Evolutionary conservation across 1,139 yeast genomes (phyloP).

Genomic region (Kurtzmaniella quercitrusa): DNA sequence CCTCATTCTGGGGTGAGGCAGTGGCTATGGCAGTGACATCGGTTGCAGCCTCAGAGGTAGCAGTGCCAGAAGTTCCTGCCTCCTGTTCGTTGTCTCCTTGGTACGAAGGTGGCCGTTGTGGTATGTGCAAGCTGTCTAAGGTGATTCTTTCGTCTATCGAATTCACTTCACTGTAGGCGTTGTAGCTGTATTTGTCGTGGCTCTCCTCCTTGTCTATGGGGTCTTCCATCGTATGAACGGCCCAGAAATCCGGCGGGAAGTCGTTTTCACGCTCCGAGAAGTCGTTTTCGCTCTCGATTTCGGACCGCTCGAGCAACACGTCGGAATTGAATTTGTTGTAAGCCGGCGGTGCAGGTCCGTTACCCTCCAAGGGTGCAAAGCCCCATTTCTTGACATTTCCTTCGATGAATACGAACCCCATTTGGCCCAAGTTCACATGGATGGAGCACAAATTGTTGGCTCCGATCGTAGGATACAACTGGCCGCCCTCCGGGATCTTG

Average conservation of each 20-base stretch:
- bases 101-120: conserved; percentile 37
- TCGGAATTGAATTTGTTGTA: conserved; percentile 53
- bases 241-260: conserved; percentile 57
- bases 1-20: neutral
- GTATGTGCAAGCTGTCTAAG: conserved; percentile 30
- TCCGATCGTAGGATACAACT: conserved; percentile 49
- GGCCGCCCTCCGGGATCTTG: conserved; percentile 34
- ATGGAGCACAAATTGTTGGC: conserved; percentile 49
- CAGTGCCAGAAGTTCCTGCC: neutral
- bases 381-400: conserved; percentile 64
- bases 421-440: conserved; percentile 55
- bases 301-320: conserved; percentile 51
- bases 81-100: conserved; percentile 4
- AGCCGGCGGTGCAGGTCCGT: conserved; percentile 61
- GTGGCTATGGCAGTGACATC: neutral
- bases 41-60: neutral
- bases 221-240: conserved; percentile 19
- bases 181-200: conserved; percentile 35
- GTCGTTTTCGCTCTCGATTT: conserved; percentile 47
- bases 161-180: conserved; percentile 34
- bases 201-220: conserved; percentile 6
- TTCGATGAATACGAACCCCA: conserved; percentile 56
- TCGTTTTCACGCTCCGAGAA: conserved; percentile 43
- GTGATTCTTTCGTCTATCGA: conserved; percentile 40
- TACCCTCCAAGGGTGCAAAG: conserved; percentile 58